phyloP scores from a whole-genome alignment of 1,139 yeast species.

The Pichia cactophila region DNA sequence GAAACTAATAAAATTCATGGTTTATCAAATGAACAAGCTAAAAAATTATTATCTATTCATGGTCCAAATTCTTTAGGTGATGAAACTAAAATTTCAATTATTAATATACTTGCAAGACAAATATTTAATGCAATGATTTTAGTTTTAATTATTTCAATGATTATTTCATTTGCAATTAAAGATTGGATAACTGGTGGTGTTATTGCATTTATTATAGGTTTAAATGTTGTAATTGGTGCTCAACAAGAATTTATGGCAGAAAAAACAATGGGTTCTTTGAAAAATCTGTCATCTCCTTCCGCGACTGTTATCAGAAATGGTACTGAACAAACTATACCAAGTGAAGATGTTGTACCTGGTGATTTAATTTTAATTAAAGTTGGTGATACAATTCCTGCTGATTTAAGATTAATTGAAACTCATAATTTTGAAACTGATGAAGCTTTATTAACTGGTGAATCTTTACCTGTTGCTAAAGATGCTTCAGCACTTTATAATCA shows the following conservation, averaged over 20 bases:
- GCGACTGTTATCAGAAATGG: constrained; percentile 67
- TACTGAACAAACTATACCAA: constrained; percentile 48
- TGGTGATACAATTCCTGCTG: constrained; percentile 80
- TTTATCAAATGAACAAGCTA: constrained; percentile 35
- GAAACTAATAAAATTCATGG: constrained; percentile 41
- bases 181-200: constrained; percentile 87
- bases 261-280: constrained; percentile 71
- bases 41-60: constrained; percentile 29
- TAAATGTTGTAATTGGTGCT: constrained; percentile 65
- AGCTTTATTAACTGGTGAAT: constrained; percentile 75
- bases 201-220: constrained; percentile 58
- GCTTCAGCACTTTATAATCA: constrained; percentile 35
- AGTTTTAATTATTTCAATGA: constrained; percentile 66
- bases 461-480: constrained; percentile 63
- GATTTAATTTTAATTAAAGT: constrained; percentile 59
- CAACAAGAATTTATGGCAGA: constrained; percentile 54
- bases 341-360: constrained; percentile 72
- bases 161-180: constrained; percentile 63
- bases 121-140: constrained; percentile 75
- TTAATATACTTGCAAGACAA: constrained; percentile 58
- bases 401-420: constrained; percentile 51
- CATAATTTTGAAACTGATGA: constrained; percentile 76
- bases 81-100: constrained; percentile 48
- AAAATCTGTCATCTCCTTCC: constrained; percentile 63
- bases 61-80: constrained; percentile 58